phyloP scores from a whole-genome alignment of 2,329 filamentous ascomycete genomes.

The Cladosporium sp. region DNA sequence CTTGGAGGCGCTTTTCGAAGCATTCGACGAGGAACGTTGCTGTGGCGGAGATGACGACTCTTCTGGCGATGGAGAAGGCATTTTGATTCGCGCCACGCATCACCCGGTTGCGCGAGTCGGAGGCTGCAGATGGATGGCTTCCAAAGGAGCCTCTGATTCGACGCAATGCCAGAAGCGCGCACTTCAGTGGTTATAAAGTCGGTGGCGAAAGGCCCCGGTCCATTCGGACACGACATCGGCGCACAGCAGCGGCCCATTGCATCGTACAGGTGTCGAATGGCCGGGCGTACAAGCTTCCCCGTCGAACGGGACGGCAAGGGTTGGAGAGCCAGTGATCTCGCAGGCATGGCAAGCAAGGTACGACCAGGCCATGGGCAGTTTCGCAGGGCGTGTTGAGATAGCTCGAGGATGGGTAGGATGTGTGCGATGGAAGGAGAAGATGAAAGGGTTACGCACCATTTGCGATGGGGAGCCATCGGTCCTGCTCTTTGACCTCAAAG shows the following conservation, averaged over 20 bases:
- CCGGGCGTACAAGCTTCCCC: slow-evolving; percentile 25
- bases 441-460: slow-evolving; percentile 74
- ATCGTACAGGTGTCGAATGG: slow-evolving; percentile 24
- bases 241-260: slow-evolving; percentile 28
- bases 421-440: slow-evolving; percentile 12
- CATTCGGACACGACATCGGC: slow-evolving; percentile 4
- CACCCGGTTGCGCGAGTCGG: slow-evolving; percentile 27
- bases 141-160: slow-evolving; percentile 41
- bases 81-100: slow-evolving; percentile 30
- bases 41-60: slow-evolving; percentile 19
- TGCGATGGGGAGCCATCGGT: slow-evolving; percentile 98
- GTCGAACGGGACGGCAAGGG: slow-evolving; percentile 1
- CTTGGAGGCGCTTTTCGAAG: slow-evolving; percentile 20
- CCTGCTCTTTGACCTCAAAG: slow-evolving; percentile 99
- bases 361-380: slow-evolving; percentile 16
- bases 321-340: slow-evolving; percentile 10
- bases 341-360: slow-evolving; percentile 23
- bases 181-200: slow-evolving; percentile 37
- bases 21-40: slow-evolving; percentile 18
- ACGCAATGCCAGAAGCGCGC: slow-evolving; percentile 40
- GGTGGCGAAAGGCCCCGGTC: slow-evolving; percentile 18
- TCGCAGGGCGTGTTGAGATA: slow-evolving; percentile 5
- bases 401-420: slow-evolving; percentile 3
- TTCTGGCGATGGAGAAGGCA: slow-evolving; percentile 37
- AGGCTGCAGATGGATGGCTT: slow-evolving; percentile 32